Percentiles rank a stretch among this genome's conserved stretches.
These are phyloP conservation scores for Anaeromyces robustus DNA, from an alignment of 192 early-diverging fungal genomes.

Conservation along the genomic window DNA sequence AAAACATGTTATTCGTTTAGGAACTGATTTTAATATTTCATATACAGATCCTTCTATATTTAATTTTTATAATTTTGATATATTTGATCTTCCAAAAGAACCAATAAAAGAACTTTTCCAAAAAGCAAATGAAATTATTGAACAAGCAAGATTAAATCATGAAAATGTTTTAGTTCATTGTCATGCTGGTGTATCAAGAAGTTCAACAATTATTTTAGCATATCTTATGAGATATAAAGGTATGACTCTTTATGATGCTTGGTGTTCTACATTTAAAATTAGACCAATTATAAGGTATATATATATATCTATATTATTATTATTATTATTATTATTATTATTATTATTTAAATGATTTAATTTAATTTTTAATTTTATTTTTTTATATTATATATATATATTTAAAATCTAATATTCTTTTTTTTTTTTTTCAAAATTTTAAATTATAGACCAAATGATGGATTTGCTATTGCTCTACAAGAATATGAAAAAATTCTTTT, in stretches of 20 bases:
- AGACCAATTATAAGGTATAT: not conserved
- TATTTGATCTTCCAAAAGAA: conserved; percentile 18
- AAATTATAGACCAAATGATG: conserved; percentile 22
- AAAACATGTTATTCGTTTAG: conserved; percentile 21
- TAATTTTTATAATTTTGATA: conserved; percentile 18
- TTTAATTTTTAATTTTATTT: no score
- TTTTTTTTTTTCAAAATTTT: conserved; percentile 14
- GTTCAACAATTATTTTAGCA: conserved; percentile 37
- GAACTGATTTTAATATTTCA: conserved; percentile 17
- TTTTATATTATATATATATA: conserved; percentile 5
- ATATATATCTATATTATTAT: not conserved
- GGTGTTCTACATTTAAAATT: conserved; percentile 15
- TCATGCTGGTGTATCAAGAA: conserved; percentile 43
- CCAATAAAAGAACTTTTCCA: conserved; percentile 22
- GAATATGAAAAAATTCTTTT: conserved; percentile 15
- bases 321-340: no score
- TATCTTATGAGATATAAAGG: conserved; percentile 26
- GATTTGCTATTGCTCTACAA: conserved; percentile 21
- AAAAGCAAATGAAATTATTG: conserved; percentile 13
- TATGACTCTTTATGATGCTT: conserved; percentile 24
- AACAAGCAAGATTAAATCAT: conserved; percentile 7
- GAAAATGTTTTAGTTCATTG: conserved; percentile 26
- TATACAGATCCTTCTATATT: conserved; percentile 1
- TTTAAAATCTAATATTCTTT: no score
- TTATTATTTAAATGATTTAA: no score